Evolutionary conservation across 2,329 filamentous ascomycete genomes (phyloP).

Genomic region (Alternaria triticimaculans): DNA sequence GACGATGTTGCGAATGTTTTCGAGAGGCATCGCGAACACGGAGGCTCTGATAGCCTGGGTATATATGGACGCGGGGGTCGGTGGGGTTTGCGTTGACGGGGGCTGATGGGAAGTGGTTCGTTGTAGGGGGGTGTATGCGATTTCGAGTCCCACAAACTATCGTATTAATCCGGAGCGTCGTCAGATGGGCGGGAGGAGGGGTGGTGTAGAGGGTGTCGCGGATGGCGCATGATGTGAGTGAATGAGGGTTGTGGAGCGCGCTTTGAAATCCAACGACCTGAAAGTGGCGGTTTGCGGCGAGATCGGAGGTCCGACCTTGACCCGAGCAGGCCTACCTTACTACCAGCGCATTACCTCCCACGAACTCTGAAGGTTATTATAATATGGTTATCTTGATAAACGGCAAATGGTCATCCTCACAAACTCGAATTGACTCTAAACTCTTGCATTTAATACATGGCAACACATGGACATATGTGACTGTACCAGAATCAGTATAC

Average conservation of each 20-base stretch:
- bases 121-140: no score
- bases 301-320: conserved; percentile 29
- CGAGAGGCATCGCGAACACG: conserved; percentile 64
- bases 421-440: neutral
- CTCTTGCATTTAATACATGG: neutral
- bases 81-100: neutral
- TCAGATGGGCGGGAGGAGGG: neutral
- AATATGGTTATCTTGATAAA: no score
- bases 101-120: neutral
- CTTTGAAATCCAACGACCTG: conserved; percentile 39
- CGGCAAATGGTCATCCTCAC: no score
- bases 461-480: neutral
- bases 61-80: neutral
- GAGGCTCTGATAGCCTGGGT: neutral
- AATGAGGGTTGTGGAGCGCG: conserved; percentile 32
- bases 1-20: conserved; percentile 77
- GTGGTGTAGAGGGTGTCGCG: conserved; percentile 5
- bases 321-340: neutral
- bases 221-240: conserved; percentile 22
- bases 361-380: neutral
- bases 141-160: accelerated
- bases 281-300: conserved; percentile 37
- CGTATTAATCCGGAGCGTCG: conserved; percentile 30
- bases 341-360: neutral
- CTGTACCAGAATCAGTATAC: neutral